Evolutionary conservation across 306 rosid species (phyloP), one percentile per base, ranked within the genome.

Genomic region (Trifolium pratense): DNA sequence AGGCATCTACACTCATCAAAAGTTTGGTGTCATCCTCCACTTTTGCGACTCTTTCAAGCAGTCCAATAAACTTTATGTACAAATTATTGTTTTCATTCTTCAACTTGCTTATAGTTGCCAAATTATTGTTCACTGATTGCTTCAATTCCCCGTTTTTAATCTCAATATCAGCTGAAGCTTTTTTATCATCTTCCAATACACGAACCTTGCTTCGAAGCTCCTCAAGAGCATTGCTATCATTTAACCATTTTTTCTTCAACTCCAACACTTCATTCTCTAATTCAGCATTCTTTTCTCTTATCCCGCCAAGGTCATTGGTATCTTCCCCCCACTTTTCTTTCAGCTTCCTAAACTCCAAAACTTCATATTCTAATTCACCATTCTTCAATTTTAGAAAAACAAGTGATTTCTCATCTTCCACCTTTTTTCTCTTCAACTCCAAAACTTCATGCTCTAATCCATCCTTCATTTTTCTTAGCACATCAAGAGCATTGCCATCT

Each of bases 171-270:
- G 11, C 72, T 36, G 70, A 5, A 58, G 0, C 26, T 7, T 7
- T 39, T 32, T 48, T 81, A 18, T 42, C 68, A 13, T 16, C 23
- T 48, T 77, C 82, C 71, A 68, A 67, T 2, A 8, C 26, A 13
- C 16, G 1, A 3, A 67, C 25, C 52, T n/a, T 52, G 5, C 3
- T 67, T 49, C 48, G 43, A 3, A 77, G 49, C 34, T 68, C 65
- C 32, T 14, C 72, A 66, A 72, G 0, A 40, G 13, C n/a, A 11
- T 21, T 32, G 1, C 53, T 29, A 58, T 48, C 8, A 7, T 59
- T 67, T 18, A 29, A 29, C 37, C 3, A 69, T 73, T 46, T 21
- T 10, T 32, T 78, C 52, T 18, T 7, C 2, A 79, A 20, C 70
- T 72, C 66, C 3, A 4, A 9, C 31, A 31, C 31, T 36, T 71